Conservation (phyloP, 2,329 filamentous ascomycete genomes). For the Penicillium sp. region DNA sequence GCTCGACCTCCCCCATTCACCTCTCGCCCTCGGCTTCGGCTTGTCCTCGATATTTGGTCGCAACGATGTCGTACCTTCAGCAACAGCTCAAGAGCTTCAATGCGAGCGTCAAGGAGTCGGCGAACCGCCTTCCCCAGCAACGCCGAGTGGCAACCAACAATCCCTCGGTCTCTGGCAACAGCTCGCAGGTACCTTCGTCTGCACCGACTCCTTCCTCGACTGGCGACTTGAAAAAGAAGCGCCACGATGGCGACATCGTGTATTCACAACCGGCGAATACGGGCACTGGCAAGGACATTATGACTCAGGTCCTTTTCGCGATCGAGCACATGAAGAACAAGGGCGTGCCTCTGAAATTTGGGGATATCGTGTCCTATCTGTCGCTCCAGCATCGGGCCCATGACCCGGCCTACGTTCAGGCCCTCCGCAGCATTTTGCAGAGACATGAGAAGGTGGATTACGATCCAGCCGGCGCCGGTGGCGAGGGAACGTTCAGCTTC, state of each 20-base stretch:
- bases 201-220: conserved; percentile 35
- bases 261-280: conserved; percentile 78
- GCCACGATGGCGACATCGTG: conserved; percentile 57
- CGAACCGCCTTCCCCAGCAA: conserved; percentile 62
- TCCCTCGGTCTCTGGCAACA: conserved; percentile 58
- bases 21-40: conserved; percentile 7
- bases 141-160: conserved; percentile 51
- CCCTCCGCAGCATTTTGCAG: conserved; percentile 69
- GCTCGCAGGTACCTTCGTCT: conserved; percentile 53
- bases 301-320: conserved; percentile 85
- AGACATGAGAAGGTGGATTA: conserved; percentile 65
- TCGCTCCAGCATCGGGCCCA: conserved; percentile 67
- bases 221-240: conserved; percentile 58
- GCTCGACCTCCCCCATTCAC: conserved; percentile 3
- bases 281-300: conserved; percentile 75
- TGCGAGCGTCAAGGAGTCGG: conserved; percentile 64
- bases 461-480: conserved; percentile 61
- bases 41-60: conserved; percentile 4
- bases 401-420: conserved; percentile 58
- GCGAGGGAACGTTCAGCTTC: conserved; percentile 78
- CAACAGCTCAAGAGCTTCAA: conserved; percentile 66
- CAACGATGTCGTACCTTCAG: conserved; percentile 65
- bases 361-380: conserved; percentile 78
- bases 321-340: conserved; percentile 78
- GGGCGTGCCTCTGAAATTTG: conserved; percentile 67